A percentile compares a stretch with the other conserved stretches of the same genome.
These are phyloP conservation scores for Phylloporus sp. DNA, from an alignment of 768 basidiomycete genomes.

Conservation along the genomic window DNA sequence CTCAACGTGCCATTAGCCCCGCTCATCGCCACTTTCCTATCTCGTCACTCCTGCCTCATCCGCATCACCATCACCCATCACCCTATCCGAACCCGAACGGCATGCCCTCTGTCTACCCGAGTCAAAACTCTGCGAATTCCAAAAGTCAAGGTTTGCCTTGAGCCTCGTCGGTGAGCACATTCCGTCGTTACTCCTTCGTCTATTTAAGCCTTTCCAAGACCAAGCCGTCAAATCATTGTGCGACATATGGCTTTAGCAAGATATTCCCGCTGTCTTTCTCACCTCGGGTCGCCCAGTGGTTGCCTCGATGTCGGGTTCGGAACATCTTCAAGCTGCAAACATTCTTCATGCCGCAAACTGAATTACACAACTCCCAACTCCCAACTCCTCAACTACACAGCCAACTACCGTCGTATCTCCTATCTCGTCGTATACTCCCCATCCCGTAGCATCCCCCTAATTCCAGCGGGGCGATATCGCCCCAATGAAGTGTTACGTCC, in stretches of 20 bases:
- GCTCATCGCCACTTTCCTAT: constrained; percentile 37
- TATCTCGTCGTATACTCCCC: constrained; percentile 25
- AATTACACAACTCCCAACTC: constrained; percentile 50
- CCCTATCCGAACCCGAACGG: constrained; percentile 36
- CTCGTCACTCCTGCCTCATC: constrained; percentile 59
- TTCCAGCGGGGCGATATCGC: constrained; percentile 36
- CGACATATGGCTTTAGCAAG: constrained; percentile 78
- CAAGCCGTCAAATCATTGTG: constrained; percentile 74
- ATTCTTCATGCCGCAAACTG: constrained; percentile 11
- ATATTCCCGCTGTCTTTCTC: constrained; percentile 60
- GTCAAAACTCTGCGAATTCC: constrained; percentile 39
- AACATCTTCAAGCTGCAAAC: constrained; percentile 6
- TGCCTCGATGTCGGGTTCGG: constrained; percentile 9
- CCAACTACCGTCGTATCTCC: constrained; percentile 29
- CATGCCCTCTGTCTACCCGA: constrained; percentile 34
- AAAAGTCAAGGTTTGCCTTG: constrained; percentile 62
- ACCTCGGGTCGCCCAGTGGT: constrained; percentile 32
- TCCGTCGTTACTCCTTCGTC: neutral
- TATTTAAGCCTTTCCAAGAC: constrained; percentile 42
- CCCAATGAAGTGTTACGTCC: constrained; percentile 75
- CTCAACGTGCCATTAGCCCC: no score
- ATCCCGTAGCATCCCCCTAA: constrained; percentile 10
- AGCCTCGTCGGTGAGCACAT: constrained; percentile 63
- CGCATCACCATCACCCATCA: constrained; percentile 39
- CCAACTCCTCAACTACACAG: constrained; percentile 48